phyloP scores from a whole-genome alignment of 2,329 filamentous ascomycete species.

The Apiospora saccharicola region DNA sequence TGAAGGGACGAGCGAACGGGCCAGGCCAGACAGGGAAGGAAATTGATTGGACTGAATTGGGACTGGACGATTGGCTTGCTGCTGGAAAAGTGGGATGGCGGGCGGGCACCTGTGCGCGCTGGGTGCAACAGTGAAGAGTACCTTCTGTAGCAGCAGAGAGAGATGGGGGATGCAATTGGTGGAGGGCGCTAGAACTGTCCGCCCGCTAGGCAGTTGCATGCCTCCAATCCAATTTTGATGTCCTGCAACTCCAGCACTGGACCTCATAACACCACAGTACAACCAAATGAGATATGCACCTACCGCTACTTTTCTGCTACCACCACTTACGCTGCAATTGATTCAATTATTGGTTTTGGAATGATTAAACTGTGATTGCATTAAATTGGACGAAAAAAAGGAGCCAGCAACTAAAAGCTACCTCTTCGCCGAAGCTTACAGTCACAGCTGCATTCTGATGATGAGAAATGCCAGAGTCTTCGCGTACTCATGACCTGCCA shows the following conservation, averaged over 20 bases:
- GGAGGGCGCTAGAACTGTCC: constrained; percentile 12
- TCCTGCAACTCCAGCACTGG: neutral
- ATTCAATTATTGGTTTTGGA: neutral
- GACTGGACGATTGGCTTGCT: neutral
- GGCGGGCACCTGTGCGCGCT: neutral
- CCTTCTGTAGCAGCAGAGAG: neutral
- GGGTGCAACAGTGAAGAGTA: constrained; percentile 2
- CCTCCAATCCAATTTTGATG: neutral
- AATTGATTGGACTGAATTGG: constrained; percentile 15
- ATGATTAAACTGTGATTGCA: neutral
- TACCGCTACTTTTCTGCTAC: neutral
- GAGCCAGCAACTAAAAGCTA: neutral
- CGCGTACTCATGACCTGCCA: neutral
- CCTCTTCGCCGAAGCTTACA: neutral
- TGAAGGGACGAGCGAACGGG: constrained; percentile 22
- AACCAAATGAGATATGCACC: constrained; percentile 8
- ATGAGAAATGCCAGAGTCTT: neutral
- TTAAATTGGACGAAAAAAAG: neutral
- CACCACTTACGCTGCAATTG: neutral
- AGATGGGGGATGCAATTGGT: neutral
- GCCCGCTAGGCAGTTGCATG: constrained; percentile 12
- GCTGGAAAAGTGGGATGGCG: constrained; percentile 11
- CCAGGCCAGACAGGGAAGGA: constrained; percentile 21
- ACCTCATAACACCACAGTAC: neutral
- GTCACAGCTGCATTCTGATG: neutral